phyloP scores from a whole-genome alignment of 305 asterid species.

The Solanum aculeatissimum region DNA sequence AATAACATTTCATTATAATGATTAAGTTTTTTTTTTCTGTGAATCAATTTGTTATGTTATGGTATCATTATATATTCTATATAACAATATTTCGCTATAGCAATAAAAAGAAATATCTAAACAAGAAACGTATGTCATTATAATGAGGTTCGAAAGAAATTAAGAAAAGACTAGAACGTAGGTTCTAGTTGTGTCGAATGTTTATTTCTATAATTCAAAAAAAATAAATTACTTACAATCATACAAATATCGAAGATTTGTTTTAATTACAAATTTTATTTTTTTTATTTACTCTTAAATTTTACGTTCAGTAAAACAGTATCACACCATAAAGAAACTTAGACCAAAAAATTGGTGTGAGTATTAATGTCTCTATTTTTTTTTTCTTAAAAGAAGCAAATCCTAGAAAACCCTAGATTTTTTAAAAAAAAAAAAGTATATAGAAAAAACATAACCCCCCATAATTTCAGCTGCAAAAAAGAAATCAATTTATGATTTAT shows the following conservation, averaged over 20 bases:
- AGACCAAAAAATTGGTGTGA: neutral
- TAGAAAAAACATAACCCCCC: constrained; percentile 23
- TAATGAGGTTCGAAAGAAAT: neutral
- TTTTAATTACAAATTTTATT: too few species aligned
- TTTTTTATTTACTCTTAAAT: neutral
- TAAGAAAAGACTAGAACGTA: neutral
- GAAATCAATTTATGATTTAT: neutral
- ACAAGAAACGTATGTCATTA: neutral
- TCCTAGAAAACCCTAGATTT: constrained; percentile 31
- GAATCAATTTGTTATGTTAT: neutral
- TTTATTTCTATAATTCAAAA: neutral
- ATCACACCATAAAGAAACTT: neutral
- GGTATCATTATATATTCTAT: neutral
- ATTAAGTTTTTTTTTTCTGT: too few species aligned
- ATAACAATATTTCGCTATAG: neutral
- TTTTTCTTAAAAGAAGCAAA: constrained; percentile 41
- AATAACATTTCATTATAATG: too few species aligned
- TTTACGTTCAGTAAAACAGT: too few species aligned
- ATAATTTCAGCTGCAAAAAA: constrained; percentile 38
- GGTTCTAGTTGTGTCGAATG: constrained; percentile 17
- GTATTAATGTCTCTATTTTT: constrained; percentile 7
- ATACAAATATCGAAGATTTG: neutral
- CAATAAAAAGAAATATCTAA: neutral
- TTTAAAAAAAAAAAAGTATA: neutral
- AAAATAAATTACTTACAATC: neutral